Evolutionary conservation across 2,329 filamentous ascomycete species (phyloP).

Genomic region (Phyllosticta paracitricarpa): DNA sequence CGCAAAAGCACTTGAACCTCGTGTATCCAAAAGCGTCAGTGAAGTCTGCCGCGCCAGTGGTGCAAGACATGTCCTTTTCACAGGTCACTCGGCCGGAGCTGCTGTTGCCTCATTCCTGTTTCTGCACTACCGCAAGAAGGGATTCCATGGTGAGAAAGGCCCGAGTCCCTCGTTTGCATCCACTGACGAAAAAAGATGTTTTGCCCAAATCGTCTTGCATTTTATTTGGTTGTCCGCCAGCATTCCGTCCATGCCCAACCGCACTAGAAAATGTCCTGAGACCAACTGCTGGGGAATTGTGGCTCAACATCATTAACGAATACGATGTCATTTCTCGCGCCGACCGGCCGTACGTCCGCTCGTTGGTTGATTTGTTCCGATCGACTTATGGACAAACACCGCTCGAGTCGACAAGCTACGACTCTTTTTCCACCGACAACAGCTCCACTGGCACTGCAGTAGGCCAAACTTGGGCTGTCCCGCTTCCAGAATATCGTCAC

Average conservation of each 20-base stretch:
- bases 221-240: too few relatives aligned
- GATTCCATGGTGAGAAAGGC: too few relatives aligned
- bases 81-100: neutral
- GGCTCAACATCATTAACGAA: constrained; percentile 7
- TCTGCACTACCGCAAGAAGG: neutral
- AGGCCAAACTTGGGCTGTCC: neutral
- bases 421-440: neutral
- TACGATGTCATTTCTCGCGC: constrained; percentile 6
- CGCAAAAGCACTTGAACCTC: neutral
- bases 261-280: neutral
- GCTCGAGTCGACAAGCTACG: neutral
- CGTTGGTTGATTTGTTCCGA: constrained; percentile 4
- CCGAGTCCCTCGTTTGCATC: too few relatives aligned
- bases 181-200: too few relatives aligned
- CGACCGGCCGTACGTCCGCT: constrained; percentile 3
- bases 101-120: neutral
- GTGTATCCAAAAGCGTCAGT: neutral
- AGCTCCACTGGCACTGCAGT: neutral
- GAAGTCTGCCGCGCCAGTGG: neutral
- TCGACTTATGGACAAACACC: neutral
- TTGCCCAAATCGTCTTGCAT: too few relatives aligned
- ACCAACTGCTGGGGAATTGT: neutral
- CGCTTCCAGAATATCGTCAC: neutral
- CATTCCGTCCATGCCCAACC: neutral
- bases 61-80: neutral